Evolutionary conservation across 2,329 filamentous ascomycete species (phyloP).

Genomic region (Cytospora piceicola): DNA sequence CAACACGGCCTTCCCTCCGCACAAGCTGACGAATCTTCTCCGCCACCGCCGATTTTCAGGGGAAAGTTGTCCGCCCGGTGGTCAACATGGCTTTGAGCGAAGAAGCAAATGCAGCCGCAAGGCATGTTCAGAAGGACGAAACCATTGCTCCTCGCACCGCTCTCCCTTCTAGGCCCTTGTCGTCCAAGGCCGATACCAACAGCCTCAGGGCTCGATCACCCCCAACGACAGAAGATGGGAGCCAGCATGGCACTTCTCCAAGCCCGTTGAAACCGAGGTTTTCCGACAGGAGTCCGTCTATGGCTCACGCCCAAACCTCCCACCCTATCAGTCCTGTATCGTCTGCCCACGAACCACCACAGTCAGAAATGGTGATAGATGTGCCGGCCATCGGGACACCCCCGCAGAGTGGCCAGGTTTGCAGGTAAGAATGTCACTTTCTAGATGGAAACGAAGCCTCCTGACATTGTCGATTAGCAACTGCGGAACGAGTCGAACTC

Average conservation of each 20-base stretch:
- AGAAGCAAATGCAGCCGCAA: slow-evolving; percentile 17
- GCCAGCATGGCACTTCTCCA: slow-evolving; percentile 27
- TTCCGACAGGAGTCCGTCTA: slow-evolving; percentile 26
- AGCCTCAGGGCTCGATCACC: slow-evolving; percentile 33
- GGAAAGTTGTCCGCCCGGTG: not conserved
- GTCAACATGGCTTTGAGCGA: slow-evolving; percentile 30
- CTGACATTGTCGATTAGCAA: slow-evolving; percentile 64
- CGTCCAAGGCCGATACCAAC: slow-evolving; percentile 30
- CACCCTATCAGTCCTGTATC: slow-evolving; percentile 30
- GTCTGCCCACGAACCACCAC: slow-evolving; percentile 23
- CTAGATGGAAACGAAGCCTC: slow-evolving; percentile 23
- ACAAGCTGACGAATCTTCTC: slow-evolving; percentile 24
- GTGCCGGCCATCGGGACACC: slow-evolving; percentile 6
- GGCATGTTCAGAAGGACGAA: slow-evolving; percentile 22
- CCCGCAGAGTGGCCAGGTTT: slow-evolving; percentile 65
- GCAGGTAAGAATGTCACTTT: slow-evolving; percentile 60
- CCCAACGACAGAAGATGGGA: slow-evolving; percentile 32
- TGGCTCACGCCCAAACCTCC: slow-evolving; percentile 28
- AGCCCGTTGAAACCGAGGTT: slow-evolving; percentile 24
- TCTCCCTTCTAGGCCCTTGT: slow-evolving; percentile 35
- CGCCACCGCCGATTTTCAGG: not conserved
- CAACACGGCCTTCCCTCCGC: slow-evolving; percentile 11
- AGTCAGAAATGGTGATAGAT: slow-evolving; percentile 26
- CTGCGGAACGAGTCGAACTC: slow-evolving; percentile 91
- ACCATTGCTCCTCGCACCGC: slow-evolving; percentile 30